Evolutionary conservation across 306 rosid species (phyloP).

Genomic region (Prunus davidiana): DNA sequence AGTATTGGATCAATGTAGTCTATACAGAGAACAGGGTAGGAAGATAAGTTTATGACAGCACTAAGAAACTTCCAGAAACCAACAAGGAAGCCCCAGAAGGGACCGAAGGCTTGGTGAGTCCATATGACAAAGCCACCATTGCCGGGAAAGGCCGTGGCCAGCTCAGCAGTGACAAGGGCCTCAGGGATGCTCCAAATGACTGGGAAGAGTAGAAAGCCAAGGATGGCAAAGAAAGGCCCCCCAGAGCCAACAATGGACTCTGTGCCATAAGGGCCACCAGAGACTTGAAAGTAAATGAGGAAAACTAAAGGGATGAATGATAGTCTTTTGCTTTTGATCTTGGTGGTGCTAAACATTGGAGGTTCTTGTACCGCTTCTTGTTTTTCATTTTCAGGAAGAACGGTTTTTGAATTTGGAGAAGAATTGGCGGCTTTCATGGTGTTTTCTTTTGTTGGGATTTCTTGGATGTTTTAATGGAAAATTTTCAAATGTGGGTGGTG

Average conservation of each 20-base stretch:
- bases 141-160: conserved; percentile 56
- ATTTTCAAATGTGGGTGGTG: neutral
- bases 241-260: conserved; percentile 52
- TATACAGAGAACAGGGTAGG: conserved; percentile 55
- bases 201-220: conserved; percentile 55
- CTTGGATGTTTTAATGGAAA: neutral
- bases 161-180: conserved; percentile 71
- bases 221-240: conserved; percentile 55
- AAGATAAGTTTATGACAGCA: conserved; percentile 59
- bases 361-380: neutral
- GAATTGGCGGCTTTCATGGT: conserved; percentile 12
- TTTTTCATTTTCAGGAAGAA: conserved; percentile 13
- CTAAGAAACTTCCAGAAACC: conserved; percentile 59
- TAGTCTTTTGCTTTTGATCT: conserved; percentile 26
- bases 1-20: conserved; percentile 39
- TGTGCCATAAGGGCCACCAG: conserved; percentile 77
- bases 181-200: conserved; percentile 69
- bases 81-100: conserved; percentile 69
- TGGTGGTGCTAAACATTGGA: neutral
- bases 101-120: conserved; percentile 73
- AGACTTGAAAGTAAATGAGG: conserved; percentile 68
- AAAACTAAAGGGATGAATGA: conserved; percentile 54
- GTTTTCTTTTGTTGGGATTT: neutral
- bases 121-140: conserved; percentile 78
- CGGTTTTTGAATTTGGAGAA: conserved; percentile 11